Base-by-base conservation (phyloP, 2,329 filamentous ascomycete species). In the Phialophora chinensis region DNA sequence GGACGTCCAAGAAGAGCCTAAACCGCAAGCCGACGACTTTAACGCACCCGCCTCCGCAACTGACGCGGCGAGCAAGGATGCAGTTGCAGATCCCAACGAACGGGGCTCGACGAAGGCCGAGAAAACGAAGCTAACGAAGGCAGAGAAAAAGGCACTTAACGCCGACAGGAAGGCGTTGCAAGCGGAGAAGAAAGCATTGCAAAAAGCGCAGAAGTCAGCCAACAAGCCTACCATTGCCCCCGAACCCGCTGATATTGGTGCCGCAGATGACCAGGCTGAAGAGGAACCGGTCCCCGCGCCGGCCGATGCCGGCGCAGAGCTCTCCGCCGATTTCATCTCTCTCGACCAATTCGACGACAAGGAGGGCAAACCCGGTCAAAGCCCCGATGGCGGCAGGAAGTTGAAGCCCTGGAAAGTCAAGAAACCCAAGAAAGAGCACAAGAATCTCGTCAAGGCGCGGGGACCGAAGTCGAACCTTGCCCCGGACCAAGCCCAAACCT, bases 401-500 rank as follows among this genome's bases (percentile, higher is more conserved):
- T 50, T 31, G 44, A 68, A 68, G 42, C 57, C 63, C 17, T 66
- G 44, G 60, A 65, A 65, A 31, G 61, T 66, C 23, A 65, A 68
- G 61, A 66, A 66, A 44, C 60, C 60, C 53, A 67, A 67, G 62
- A 65, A 68, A 27, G 66, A 68, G 12, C 63, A 63, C 31, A 68
- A 68, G 60, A 68, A 68, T 50, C 66, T 68, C 23, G 60, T 68
- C 60, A 68, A 68, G 25, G 66, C 66, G n/a, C 55, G 66, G 42
- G 66, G 66, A 2, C 66, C 66, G 14, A 68, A 68, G 38, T 68
- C 66, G 27, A 62, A 58, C 3, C 63, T 68, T 2, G 60, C 63
- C 25, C 20, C 66, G 5, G 5, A 62, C 55, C n/a, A 66, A 64
- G 52, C 59, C 63, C 25, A 68, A 66, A 23, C 52, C 60, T 20